phyloP scores from a whole-genome alignment of 495 filamentous ascomycete genomes.

The Penicillium bialowiezense region DNA sequence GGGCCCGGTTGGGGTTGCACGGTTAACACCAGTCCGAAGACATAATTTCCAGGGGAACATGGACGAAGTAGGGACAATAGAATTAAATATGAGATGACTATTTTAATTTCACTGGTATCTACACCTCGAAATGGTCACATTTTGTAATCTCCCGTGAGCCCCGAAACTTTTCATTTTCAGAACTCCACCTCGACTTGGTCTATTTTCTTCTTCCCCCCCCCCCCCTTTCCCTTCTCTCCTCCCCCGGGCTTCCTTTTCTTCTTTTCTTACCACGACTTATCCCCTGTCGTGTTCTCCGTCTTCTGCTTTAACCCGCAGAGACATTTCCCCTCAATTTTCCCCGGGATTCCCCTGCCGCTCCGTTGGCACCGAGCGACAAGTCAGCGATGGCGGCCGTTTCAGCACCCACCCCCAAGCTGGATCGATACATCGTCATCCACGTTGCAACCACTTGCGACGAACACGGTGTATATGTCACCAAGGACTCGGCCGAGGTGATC shows the following conservation, averaged over 20 bases:
- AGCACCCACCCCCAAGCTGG: conserved; percentile 64
- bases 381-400: conserved; percentile 48
- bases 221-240: conserved; percentile 25
- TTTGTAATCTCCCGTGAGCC: conserved; percentile 24
- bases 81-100: neutral
- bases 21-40: conserved; percentile 9
- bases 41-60: conserved; percentile 9
- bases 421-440: conserved; percentile 96
- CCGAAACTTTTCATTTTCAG: conserved; percentile 39
- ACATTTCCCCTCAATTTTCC: conserved; percentile 20
- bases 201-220: conserved; percentile 24
- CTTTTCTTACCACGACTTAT: conserved; percentile 19
- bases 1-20: conserved; percentile 22
- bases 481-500: conserved; percentile 98
- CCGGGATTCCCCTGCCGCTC: conserved; percentile 27
- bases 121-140: neutral
- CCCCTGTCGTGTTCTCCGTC: conserved; percentile 35
- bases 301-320: conserved; percentile 35
- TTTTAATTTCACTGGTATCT: neutral
- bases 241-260: conserved; percentile 28
- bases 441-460: conserved; percentile 99
- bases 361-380: conserved; percentile 24
- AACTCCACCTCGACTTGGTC: conserved; percentile 31
- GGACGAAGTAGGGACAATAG: neutral
- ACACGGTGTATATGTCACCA: conserved; percentile 98